These are phyloP conservation scores for Golubevia pallescens DNA, from an alignment of 1,284 basidiomycete species.

Conservation along the genomic window DNA sequence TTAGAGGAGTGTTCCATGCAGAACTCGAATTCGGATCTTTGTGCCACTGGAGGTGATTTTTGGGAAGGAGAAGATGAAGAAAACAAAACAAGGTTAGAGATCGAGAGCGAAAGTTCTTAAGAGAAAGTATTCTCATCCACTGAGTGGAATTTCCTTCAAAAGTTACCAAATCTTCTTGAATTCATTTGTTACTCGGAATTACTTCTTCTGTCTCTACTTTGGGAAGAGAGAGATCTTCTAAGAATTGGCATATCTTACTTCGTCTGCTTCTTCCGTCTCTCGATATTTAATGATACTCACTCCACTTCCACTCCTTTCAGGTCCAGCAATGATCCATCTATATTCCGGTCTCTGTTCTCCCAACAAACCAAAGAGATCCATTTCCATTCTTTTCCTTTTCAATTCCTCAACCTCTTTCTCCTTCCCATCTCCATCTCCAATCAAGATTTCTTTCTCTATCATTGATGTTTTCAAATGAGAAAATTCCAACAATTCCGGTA, in stretches of 20 bases:
- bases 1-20: constrained; percentile 67
- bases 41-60: background rate
- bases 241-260: too few species aligned
- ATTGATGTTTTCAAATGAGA: constrained; percentile 16
- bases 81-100: too few species aligned
- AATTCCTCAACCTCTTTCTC: constrained; percentile 3
- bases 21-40: constrained; percentile 66
- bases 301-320: constrained; percentile 40
- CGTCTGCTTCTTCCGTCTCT: too few species aligned
- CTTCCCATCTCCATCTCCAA: constrained; percentile 3
- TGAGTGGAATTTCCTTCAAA: too few species aligned
- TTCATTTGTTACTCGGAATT: too few species aligned
- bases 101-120: too few species aligned
- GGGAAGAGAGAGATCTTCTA: too few species aligned
- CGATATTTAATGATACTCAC: too few species aligned
- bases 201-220: too few species aligned
- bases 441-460: constrained; percentile 29
- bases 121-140: too few species aligned
- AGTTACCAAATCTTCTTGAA: too few species aligned
- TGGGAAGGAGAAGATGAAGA: too few species aligned
- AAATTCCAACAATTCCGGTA: constrained; percentile 15
- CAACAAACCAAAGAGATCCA: constrained; percentile 48
- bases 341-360: constrained; percentile 42
- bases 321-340: constrained; percentile 56
- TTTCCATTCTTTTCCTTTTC: constrained; percentile 23